Evolutionary conservation across 2,329 filamentous ascomycete genomes (phyloP), one percentile per base, ranked within the genome.

Genomic region (Clarireedia hainanense): DNA sequence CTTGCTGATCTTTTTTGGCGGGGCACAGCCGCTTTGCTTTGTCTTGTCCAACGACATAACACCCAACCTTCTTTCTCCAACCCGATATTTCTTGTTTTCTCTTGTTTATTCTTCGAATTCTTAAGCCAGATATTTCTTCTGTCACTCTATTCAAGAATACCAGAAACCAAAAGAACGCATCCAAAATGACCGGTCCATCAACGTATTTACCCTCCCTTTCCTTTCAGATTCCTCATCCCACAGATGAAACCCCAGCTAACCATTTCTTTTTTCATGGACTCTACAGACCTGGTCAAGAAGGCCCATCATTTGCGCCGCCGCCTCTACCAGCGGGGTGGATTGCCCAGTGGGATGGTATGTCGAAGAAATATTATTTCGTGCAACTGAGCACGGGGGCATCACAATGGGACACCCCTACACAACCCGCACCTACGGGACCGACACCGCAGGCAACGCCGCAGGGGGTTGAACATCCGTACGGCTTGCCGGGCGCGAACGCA

Each of bases 371-470:
- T 69, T 86, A 86, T 70, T 86, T 81, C 68, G 85, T 89, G 50
- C 84, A 88, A 70, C 79, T 89, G 54, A 84, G 83, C 52, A 88
- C 85, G 6, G 85, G 85, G 48, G 76, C 81, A 39, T 87, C 85
- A 60, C 85, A 88, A 71, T 89, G 86, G 85, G 85, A 88, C n/a
- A 77, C 80, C 34, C 85, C 85, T 34, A 88, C 81, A 14, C 75
- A 81, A 57, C 77, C 84, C 50, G 84, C 80, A 6, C 82, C 80
- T 46, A 77, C 80, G 23, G 81, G 83, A 59, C 81, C 74, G 66
- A 84, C 80, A 39, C 84, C 80, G 47, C 78, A 73, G 59, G 77
- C 76, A 56, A 74, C 70, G 52, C 72, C 69, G 63, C 73, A 59
- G 66, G 67, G 69, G 45, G 64, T 69, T 58, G 80, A 85, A 20